A percentile compares a stretch with the other conserved stretches of the same genome.
Conservation (phyloP, 108 stramenopile species). For the Asterionellopsis glacialis region DNA sequence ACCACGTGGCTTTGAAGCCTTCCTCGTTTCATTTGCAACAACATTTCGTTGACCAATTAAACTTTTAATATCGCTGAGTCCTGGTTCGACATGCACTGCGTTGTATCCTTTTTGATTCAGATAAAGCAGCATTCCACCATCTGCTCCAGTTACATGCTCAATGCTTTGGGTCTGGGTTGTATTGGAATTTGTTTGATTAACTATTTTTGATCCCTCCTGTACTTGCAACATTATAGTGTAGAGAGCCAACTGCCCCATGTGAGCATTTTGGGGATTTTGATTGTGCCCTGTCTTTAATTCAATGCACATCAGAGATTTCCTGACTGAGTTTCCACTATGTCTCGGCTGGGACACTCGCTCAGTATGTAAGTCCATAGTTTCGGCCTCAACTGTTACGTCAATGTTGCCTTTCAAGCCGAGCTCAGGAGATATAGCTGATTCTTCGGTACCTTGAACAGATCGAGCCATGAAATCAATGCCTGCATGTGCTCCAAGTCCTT, state of each 20-base stretch:
- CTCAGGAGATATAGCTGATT: slow-evolving; percentile 62
- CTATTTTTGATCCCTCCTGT: slow-evolving; percentile 37
- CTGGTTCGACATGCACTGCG: slow-evolving; percentile 60
- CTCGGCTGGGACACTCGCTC: neutral
- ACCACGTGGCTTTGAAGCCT: slow-evolving; percentile 61
- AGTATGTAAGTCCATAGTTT: slow-evolving; percentile 13
- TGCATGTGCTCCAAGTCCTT: slow-evolving; percentile 24
- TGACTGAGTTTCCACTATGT: neutral
- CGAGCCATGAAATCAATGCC: slow-evolving; percentile 29
- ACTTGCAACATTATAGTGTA: slow-evolving; percentile 79
- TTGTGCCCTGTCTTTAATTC: slow-evolving; percentile 87
- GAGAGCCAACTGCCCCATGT: slow-evolving; percentile 80
- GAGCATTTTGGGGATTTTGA: slow-evolving; percentile 56
- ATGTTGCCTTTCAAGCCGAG: slow-evolving; percentile 80
- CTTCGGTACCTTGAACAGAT: slow-evolving; percentile 55
- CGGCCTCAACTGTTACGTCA: slow-evolving; percentile 69
- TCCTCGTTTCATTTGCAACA: slow-evolving; percentile 47
- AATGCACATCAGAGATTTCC: slow-evolving; percentile 45
- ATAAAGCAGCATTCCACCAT: slow-evolving; percentile 71
- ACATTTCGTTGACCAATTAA: slow-evolving; percentile 74
- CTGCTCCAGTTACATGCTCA: slow-evolving; percentile 24
- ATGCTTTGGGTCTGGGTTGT: neutral
- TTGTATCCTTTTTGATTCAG: slow-evolving; percentile 54
- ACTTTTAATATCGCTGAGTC: slow-evolving; percentile 57
- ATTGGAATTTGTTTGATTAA: neutral